phyloP scores from a whole-genome alignment of 768 basidiomycete genomes.

The Infundibulicybe gibba region DNA sequence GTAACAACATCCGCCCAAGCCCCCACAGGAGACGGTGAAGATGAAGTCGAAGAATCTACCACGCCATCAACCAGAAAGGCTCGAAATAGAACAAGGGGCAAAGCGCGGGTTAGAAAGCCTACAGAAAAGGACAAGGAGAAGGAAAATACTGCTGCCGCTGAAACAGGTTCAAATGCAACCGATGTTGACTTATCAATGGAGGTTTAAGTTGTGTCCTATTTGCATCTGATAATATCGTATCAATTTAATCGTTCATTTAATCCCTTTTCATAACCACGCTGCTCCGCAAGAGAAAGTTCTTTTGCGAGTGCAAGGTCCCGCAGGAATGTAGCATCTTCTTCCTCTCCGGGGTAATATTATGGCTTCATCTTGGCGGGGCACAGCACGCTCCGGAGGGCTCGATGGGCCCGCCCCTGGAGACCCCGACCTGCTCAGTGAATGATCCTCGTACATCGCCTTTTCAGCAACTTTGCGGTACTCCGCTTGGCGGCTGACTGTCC shows the following conservation, averaged over 20 bases:
- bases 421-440: background rate
- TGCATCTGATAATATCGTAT: no score
- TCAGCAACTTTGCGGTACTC: constrained; percentile 27
- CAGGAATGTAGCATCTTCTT: constrained; percentile 16
- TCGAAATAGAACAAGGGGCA: constrained; percentile 22
- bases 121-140: constrained; percentile 23
- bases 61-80: constrained; percentile 28
- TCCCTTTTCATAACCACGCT: constrained; percentile 17
- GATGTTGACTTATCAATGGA: constrained; percentile 13
- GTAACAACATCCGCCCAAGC: constrained; percentile 18
- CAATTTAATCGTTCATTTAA: background rate
- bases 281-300: constrained; percentile 29
- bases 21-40: constrained; percentile 30
- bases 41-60: constrained; percentile 28
- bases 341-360: constrained; percentile 3
- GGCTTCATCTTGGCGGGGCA: background rate
- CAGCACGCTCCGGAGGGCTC: background rate
- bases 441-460: constrained; percentile 8
- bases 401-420: background rate
- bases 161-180: constrained; percentile 13
- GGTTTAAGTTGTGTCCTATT: no score
- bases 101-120: constrained; percentile 28
- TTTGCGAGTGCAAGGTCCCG: constrained; percentile 28
- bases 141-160: constrained; percentile 21
- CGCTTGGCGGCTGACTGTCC: constrained; percentile 27